phyloP scores from a whole-genome alignment of 257 asterid species.

The Marsdenia floribunda region DNA sequence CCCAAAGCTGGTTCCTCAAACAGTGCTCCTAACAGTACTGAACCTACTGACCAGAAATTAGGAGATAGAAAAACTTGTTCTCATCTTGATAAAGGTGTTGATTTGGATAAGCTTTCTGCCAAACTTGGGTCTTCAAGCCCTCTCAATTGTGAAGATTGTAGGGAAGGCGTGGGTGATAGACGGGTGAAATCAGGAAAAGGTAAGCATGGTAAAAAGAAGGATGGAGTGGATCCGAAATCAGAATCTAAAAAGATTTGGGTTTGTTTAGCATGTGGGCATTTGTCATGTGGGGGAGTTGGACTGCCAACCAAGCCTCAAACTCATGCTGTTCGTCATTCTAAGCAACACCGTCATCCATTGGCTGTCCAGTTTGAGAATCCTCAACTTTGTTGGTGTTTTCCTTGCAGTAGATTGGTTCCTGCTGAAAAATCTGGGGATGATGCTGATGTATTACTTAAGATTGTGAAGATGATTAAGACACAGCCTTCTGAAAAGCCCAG shows the following conservation, averaged over 20 bases:
- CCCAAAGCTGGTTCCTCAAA: conserved; percentile 21
- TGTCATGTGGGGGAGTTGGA: conserved; percentile 87
- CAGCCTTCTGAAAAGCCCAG: conserved; percentile 36
- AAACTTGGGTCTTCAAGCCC: conserved; percentile 44
- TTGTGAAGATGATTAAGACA: conserved; percentile 52
- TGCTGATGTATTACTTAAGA: conserved; percentile 44
- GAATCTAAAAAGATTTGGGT: conserved; percentile 68
- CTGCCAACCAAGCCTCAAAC: conserved; percentile 67
- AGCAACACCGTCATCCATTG: conserved; percentile 55
- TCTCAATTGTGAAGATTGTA: conserved; percentile 66
- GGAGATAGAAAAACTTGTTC: conserved; percentile 52
- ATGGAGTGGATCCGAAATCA: conserved; percentile 40
- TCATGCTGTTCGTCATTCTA: conserved; percentile 82
- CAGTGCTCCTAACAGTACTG: conserved; percentile 19
- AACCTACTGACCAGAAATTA: conserved; percentile 31
- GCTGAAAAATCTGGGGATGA: conserved; percentile 46
- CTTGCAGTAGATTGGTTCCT: conserved; percentile 45
- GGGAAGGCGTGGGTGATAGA: conserved; percentile 49
- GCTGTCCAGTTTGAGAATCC: conserved; percentile 62
- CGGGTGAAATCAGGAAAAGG: conserved; percentile 50
- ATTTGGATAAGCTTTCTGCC: conserved; percentile 52
- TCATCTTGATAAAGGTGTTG: conserved; percentile 56
- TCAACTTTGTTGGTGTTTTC: conserved; percentile 70
- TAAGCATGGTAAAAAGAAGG: conserved; percentile 62
- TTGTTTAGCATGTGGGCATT: conserved; percentile 77